phyloP scores from a whole-genome alignment of 495 filamentous ascomycete species.

The Annulohypoxylon moriforme region DNA sequence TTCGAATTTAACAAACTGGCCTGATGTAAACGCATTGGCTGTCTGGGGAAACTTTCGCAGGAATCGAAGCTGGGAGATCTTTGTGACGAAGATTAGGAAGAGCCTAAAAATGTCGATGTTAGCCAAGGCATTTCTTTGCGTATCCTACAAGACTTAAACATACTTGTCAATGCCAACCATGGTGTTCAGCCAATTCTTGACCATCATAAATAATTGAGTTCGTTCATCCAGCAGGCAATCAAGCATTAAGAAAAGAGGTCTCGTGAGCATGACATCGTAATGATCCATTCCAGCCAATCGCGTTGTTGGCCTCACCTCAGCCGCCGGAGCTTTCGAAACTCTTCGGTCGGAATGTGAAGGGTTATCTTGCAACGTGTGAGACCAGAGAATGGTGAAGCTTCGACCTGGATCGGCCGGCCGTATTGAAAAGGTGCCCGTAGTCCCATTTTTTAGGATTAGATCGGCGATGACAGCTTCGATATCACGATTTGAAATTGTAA shows the following conservation, averaged over 20 bases:
- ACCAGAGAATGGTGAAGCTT: conserved; percentile 81
- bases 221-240: conserved; percentile 80
- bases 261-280: conserved; percentile 78
- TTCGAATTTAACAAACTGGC: conserved; percentile 44
- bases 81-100: conserved; percentile 66
- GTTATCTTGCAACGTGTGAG: conserved; percentile 76
- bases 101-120: conserved; percentile 52
- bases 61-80: conserved; percentile 65
- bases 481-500: conserved; percentile 61
- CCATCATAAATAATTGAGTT: conserved; percentile 77
- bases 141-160: conserved; percentile 27
- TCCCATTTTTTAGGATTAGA: conserved; percentile 70
- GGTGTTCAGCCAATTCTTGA: conserved; percentile 84
- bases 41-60: conserved; percentile 56
- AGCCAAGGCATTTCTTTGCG: not conserved
- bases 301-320: conserved; percentile 58
- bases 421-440: conserved; percentile 62
- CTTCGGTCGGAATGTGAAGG: conserved; percentile 58
- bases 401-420: conserved; percentile 67
- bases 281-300: conserved; percentile 63
- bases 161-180: conserved; percentile 74
- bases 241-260: conserved; percentile 84
- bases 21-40: conserved; percentile 43
- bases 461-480: conserved; percentile 85
- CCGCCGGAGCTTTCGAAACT: conserved; percentile 60